Base-by-base conservation (phyloP, 1,284 basidiomycete genomes). In the Ceratobasidium sp. region DNA sequence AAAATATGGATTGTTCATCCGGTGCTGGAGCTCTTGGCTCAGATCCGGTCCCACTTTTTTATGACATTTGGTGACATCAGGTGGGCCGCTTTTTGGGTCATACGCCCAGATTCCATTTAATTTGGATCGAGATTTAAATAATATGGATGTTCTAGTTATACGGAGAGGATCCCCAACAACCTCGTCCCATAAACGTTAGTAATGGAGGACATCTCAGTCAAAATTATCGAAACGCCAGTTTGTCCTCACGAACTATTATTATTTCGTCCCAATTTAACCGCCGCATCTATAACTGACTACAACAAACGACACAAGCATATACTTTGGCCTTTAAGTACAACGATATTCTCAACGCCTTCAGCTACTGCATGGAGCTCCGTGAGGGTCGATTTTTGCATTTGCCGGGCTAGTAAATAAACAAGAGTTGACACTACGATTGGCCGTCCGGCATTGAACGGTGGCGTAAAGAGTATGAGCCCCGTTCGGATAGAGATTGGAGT, bases 351-450 rank as follows among this genome's bases (percentile, higher is more conserved):
- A 45, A 52, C 39, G 52, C 34, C 52, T 45, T 39, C 52, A 65
- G 8, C 12, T 72, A 16, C 73, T 62, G 0, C 71, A 70, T 52
- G 73, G 72, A 34, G 72, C 59, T 10, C 73, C 73, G 52, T 71
- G 73, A 23, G 60, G 59, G 41, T 72, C 61, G 28, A 72, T 48
- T 41, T 72, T 59, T 14, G 45, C 28, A 23, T 62, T 64, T 4
- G 71, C 61, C 26, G 73, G 73, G 39, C 48, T 41, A 5, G 45
- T 21, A 28, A 61, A 62, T 18, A 48, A 41, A 60, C 73, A 74
- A 6, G 69, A 58, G 41, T 74, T 74, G 28, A 72, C 70, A 10
- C 57, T 65, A 65, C 30, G 2, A 39, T 41, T 5, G 73, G 73
- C 12, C 73, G 73, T 1, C 59, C 73, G 32, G 53, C 53, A 46